These are phyloP conservation scores for Pyrenula aspistea DNA, from an alignment of 495 filamentous ascomycete genomes.

Conservation along the genomic window DNA sequence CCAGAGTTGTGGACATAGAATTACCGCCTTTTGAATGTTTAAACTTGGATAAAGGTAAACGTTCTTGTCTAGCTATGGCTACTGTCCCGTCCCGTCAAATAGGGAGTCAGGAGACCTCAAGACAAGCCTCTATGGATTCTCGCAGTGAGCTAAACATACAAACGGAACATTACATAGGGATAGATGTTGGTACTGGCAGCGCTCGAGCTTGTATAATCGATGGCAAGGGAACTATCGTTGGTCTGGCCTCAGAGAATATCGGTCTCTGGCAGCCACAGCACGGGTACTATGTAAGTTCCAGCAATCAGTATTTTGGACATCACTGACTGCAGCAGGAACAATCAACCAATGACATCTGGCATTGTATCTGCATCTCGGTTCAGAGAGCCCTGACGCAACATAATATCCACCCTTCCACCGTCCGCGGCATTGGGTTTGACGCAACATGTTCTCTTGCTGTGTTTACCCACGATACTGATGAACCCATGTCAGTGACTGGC, in stretches of 20 bases:
- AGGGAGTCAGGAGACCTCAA: conserved; percentile 24
- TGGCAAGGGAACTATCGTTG: conserved; percentile 80
- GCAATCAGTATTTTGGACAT: background rate
- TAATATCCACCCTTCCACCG: conserved; percentile 54
- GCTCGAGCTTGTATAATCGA: conserved; percentile 92
- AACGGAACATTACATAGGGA: conserved; percentile 68
- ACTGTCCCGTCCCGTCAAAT: conserved; percentile 15
- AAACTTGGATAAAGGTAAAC: too few relatives aligned
- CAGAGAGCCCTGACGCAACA: conserved; percentile 67
- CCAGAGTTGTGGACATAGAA: too few relatives aligned
- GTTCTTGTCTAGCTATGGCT: conserved; percentile 1
- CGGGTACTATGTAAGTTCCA: conserved; percentile 65
- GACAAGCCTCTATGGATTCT: conserved; percentile 42
- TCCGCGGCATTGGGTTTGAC: conserved; percentile 90
- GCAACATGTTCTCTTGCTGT: conserved; percentile 93
- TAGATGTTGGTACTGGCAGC: conserved; percentile 93
- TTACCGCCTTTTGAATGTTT: too few relatives aligned
- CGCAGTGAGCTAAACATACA: conserved; percentile 43
- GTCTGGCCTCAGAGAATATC: conserved; percentile 80
- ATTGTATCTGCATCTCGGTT: conserved; percentile 73
- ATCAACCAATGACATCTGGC: conserved; percentile 95
- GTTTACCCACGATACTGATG: conserved; percentile 77
- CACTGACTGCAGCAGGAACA: conserved; percentile 60
- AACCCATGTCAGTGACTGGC: conserved; percentile 77
- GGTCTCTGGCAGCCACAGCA: conserved; percentile 87